Evolutionary conservation across 352 stramenopile species (phyloP), one percentile per base, ranked within the genome.

Genomic region (Bremia lactucae): DNA sequence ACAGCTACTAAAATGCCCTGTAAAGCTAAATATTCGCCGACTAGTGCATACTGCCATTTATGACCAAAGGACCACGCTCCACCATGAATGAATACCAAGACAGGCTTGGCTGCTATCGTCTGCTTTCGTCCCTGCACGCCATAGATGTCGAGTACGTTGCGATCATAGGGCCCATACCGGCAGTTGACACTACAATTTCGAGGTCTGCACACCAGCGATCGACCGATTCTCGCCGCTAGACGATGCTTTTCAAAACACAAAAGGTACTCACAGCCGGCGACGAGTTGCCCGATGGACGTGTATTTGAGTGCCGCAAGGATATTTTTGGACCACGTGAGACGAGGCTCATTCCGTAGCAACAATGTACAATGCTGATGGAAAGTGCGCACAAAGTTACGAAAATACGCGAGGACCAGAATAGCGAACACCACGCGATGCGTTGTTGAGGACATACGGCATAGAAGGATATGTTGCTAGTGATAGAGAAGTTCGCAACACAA

Each of bases 61-160:
- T 84, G 68, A 2, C 68, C 74, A 26, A 81, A 83, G n/a, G 71
- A 72, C 72, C 73, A 88, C n/a, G 68, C 76, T n/a, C 85, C 88
- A 34, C 89, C 89, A 15, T 92, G 83, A 46, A 95, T 63, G 46
- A 97, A 97, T 22, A 97, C 59, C 4, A 97, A 47, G 21, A 96
- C 78, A 8, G 87, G 87, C 34, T 50, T 64, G 31, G 36, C 35
- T 10, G 9, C 9, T 39, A 22, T 23, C 20, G 37, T 43, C 37
- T 43, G 18, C 3, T 15, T 8, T 9, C n/a, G 21, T 13, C 29
- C 45, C 18, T 67, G 26, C 16, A 71, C 59, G 14, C 72, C 75
- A 28, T 83, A 85, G 23, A 87, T 31, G 41, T 87, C 72, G 6
- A 87, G 46, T 6, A 44, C 67, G 28, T 84, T 66, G 47, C 75